Conservation (phyloP, 768 basidiomycete genomes). For the Suillus weaverae region DNA sequence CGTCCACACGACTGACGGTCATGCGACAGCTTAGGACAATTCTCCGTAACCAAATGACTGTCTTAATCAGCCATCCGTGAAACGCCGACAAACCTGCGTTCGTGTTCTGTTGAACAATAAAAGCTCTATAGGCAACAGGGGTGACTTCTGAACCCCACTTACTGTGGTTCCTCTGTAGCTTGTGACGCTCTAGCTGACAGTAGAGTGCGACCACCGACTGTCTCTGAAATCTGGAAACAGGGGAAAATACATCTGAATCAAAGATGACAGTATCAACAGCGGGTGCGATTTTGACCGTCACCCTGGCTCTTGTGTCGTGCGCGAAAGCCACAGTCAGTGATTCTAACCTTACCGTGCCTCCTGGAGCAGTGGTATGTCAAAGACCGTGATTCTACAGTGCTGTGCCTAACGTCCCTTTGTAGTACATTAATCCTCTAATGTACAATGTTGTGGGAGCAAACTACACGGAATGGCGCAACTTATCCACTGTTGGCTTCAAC, state of each 20-base stretch:
- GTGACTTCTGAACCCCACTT: not conserved
- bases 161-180: not conserved
- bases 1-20: conserved; percentile 13
- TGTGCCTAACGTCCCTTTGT: not conserved
- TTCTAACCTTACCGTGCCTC: conserved; percentile 11
- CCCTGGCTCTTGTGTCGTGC: conserved; percentile 2
- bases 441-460: conserved; percentile 53
- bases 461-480: conserved; percentile 37
- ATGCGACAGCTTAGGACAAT: conserved; percentile 5
- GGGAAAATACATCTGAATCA: not conserved
- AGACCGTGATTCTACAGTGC: not conserved
- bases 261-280: conserved; percentile 9
- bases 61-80: conserved; percentile 4
- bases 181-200: not conserved
- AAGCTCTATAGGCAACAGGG: not conserved
- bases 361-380: conserved; percentile 21
- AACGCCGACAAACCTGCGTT: conserved; percentile 1
- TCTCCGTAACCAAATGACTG: not conserved
- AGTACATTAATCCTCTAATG: conserved; percentile 52
- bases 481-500: conserved; percentile 51
- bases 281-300: conserved; percentile 2
- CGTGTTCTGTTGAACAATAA: conserved; percentile 5
- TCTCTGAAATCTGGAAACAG: conserved; percentile 1
- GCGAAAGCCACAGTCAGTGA: not conserved
- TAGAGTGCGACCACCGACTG: not conserved